phyloP scores from a whole-genome alignment of 31 red algal genomes.

The Endocladia muricata region DNA sequence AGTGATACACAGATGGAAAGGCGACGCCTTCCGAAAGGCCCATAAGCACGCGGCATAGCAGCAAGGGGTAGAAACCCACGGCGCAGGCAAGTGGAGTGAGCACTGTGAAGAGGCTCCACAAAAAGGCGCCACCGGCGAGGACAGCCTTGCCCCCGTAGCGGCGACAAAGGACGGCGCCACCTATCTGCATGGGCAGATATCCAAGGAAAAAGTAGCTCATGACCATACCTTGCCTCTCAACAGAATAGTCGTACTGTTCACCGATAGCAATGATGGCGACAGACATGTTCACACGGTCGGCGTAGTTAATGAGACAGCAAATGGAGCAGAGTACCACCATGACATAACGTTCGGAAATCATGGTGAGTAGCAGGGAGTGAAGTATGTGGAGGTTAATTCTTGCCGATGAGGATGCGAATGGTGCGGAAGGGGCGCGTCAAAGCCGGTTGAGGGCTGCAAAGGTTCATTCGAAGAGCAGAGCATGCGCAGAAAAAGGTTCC shows the following conservation, averaged over 20 bases:
- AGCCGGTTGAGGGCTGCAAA: too few relatives aligned
- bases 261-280: constrained; percentile 62
- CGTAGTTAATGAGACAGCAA: constrained; percentile 66
- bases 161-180: constrained; percentile 61
- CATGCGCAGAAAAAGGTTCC: too few relatives aligned
- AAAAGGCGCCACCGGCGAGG: constrained; percentile 26
- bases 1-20: constrained; percentile 63
- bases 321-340: constrained; percentile 66
- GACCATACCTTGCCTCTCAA: constrained; percentile 34
- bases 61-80: constrained; percentile 24
- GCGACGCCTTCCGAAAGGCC: constrained; percentile 58
- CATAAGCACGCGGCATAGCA: constrained; percentile 51
- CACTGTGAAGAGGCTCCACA: constrained; percentile 64
- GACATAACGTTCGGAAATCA: constrained; percentile 32
- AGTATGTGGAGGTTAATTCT: too few relatives aligned
- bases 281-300: constrained; percentile 76
- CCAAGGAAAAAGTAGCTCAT: constrained; percentile 60
- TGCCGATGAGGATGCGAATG: too few relatives aligned
- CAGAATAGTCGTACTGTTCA: constrained; percentile 30
- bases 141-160: constrained; percentile 57
- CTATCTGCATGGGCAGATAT: constrained; percentile 53
- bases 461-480: too few relatives aligned
- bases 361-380: too few relatives aligned
- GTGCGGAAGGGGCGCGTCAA: too few relatives aligned
- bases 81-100: constrained; percentile 42